Evolutionary conservation across 129 eudicot species (phyloP), one percentile per base, ranked within the genome.

Genomic region (Dittrichia graveolens): DNA sequence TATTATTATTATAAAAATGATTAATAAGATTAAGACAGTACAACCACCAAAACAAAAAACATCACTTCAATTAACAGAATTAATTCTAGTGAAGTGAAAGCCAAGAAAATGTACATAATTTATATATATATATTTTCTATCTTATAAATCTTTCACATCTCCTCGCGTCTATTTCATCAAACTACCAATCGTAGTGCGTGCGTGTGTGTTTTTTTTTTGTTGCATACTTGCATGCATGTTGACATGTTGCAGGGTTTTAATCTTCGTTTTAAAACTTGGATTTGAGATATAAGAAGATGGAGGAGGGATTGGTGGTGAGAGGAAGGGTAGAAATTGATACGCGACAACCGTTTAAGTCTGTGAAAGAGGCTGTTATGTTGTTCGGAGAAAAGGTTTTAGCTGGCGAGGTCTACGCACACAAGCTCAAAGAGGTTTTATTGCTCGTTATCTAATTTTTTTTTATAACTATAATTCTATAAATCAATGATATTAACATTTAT

Each of bases 381-480:
- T 89, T 93, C 47, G 98, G 98, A 12, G 98, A 93, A 71, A 90
- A 75, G 37, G 91, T 90, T 58, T 75, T 89, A 13, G 98, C 77
- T 1, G 90, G 95, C 44, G 91, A 90, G 82, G 78, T 93, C 71
- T 87, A 89, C 39, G 94, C 79, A 15, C 79, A 82, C 76, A 86
- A 80, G 72, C 89, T 93, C 61, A 87, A 87, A 80, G 86, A 92
- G 97, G 97, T 92, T 79, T 3, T 15, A 4, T 59, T 24, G 43
- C 11, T 72, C 7, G 31, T 24, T 24, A 24, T 24, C 31, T 24
- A 24, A 24, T 24, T 24, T 24, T 24, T 24, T 24, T 24, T 0
- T 24, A 24, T 24, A 24, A 24, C 31, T 2, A 24, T 24, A 24
- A 2, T n/a, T n/a, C n/a, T n/a, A n/a, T n/a, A n/a, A n/a, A n/a